Percentiles rank a stretch among this genome's conserved stretches.
phyloP scores from a whole-genome alignment of 305 asterid genomes.

The Withania somnifera region DNA sequence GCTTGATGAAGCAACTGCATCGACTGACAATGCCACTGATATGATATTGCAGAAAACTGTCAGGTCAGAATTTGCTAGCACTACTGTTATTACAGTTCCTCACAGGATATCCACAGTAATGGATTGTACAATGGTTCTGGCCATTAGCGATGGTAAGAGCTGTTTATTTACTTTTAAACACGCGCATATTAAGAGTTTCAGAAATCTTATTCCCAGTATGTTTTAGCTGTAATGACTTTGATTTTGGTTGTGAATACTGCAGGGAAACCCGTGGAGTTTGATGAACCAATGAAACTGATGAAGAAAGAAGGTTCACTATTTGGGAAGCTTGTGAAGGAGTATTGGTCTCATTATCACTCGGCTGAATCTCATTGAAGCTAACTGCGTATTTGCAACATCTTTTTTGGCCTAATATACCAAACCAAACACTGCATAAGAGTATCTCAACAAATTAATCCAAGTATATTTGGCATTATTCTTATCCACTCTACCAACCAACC shows the following conservation, averaged over 20 bases:
- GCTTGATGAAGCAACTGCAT: slow-evolving; percentile 95
- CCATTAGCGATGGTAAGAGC: slow-evolving; percentile 69
- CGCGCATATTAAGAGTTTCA: not conserved
- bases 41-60: slow-evolving; percentile 72
- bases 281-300: slow-evolving; percentile 71
- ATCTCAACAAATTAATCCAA: no score
- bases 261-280: slow-evolving; percentile 81
- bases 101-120: slow-evolving; percentile 87
- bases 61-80: slow-evolving; percentile 55
- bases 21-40: slow-evolving; percentile 82
- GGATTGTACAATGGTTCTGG: slow-evolving; percentile 86
- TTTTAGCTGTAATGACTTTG: no score
- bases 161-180: not conserved
- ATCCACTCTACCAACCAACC: no score
- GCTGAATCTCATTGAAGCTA: slow-evolving; percentile 16
- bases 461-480: no score
- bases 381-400: not conserved
- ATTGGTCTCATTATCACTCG: slow-evolving; percentile 61
- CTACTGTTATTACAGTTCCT: slow-evolving; percentile 80
- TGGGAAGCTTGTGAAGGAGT: slow-evolving; percentile 77
- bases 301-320: slow-evolving; percentile 61
- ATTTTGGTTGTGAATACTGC: not conserved
- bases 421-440: no score
- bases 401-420: not conserved
- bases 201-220: not conserved